Evolutionary conservation across 441 rosid genomes (phyloP).

Genomic region (Isatis lusitanica): DNA sequence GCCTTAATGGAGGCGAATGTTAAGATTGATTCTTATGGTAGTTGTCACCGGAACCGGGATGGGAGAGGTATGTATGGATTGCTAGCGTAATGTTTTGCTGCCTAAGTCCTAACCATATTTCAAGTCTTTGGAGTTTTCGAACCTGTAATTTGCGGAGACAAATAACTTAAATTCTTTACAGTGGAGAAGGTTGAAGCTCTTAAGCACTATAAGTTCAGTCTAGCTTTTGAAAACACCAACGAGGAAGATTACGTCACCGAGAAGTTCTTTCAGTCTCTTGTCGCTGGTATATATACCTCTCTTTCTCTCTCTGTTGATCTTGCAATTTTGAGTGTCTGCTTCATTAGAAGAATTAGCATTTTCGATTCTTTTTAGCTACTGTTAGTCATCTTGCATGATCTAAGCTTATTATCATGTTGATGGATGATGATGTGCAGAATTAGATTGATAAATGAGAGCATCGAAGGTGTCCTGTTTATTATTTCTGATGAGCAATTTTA

Average conservation of each 20-base stretch:
- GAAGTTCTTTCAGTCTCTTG: slow-evolving; percentile 89
- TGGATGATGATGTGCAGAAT: not conserved
- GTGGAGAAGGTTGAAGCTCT: slow-evolving; percentile 85
- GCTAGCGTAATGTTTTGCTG: not conserved
- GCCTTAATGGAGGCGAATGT: slow-evolving; percentile 57
- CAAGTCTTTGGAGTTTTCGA: not conserved
- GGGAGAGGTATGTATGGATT: slow-evolving; percentile 52
- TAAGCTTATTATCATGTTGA: slow-evolving; percentile 3
- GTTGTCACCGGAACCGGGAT: slow-evolving; percentile 69
- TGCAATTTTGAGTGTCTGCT: not conserved
- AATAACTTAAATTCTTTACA: slow-evolving; percentile 33
- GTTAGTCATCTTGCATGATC: slow-evolving; percentile 19
- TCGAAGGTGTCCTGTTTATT: not conserved
- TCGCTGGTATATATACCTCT: slow-evolving; percentile 62
- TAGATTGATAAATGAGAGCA: not conserved
- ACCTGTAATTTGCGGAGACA: not conserved
- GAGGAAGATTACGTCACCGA: slow-evolving; percentile 97
- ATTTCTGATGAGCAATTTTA: not conserved
- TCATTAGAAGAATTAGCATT: not conserved
- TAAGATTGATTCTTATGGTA: slow-evolving; percentile 81
- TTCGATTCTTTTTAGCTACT: not conserved
- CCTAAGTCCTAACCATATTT: not conserved
- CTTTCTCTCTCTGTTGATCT: not conserved
- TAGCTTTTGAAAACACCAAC: slow-evolving; percentile 95
- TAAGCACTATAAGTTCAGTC: slow-evolving; percentile 79